A percentile compares a stretch with the other conserved stretches of the same genome.
Conservation (phyloP, 192 early-diverging fungal species). For the Linderina pennispora region DNA sequence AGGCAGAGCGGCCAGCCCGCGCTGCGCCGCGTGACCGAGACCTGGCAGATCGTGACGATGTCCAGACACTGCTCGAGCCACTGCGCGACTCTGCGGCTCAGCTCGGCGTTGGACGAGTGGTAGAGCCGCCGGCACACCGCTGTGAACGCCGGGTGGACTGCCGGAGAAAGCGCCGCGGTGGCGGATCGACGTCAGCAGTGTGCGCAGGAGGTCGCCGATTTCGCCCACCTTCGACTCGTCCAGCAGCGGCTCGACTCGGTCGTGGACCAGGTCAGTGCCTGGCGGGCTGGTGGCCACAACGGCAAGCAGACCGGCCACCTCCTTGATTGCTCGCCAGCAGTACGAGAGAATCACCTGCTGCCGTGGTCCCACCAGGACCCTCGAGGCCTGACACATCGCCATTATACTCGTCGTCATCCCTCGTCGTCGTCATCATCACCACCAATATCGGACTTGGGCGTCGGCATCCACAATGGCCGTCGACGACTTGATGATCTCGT, state of each 20-base stretch:
- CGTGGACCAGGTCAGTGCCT: slow-evolving; percentile 8
- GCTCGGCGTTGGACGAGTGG: slow-evolving; percentile 43
- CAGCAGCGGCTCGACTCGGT: slow-evolving; percentile 4
- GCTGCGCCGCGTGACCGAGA: slow-evolving; percentile 89
- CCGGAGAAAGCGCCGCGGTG: slow-evolving; percentile 90
- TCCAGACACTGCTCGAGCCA: slow-evolving; percentile 83
- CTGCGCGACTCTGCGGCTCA: slow-evolving; percentile 51
- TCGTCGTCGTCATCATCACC: slow-evolving; percentile 36
- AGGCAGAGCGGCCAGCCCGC: slow-evolving; percentile 86
- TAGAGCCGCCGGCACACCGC: slow-evolving; percentile 63
- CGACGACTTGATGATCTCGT: slow-evolving; percentile 35
- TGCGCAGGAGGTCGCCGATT: slow-evolving; percentile 45
- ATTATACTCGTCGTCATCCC: slow-evolving; percentile 19
- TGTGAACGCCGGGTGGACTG: slow-evolving; percentile 76
- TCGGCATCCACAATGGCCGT: neutral
- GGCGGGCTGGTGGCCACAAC: slow-evolving; percentile 16
- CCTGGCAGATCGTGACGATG: slow-evolving; percentile 59
- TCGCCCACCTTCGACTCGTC: slow-evolving; percentile 22
- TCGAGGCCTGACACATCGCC: slow-evolving; percentile 15
- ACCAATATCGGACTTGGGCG: neutral
- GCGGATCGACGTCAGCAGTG: slow-evolving; percentile 66
- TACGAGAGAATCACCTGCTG: slow-evolving; percentile 84
- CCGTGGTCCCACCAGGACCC: slow-evolving; percentile 49
- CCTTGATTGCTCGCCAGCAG: slow-evolving; percentile 91
- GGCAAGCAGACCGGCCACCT: slow-evolving; percentile 62